These are phyloP conservation scores for Pyronema omphalodes DNA, from an alignment of 495 filamentous ascomycete species.

Conservation along the genomic window DNA sequence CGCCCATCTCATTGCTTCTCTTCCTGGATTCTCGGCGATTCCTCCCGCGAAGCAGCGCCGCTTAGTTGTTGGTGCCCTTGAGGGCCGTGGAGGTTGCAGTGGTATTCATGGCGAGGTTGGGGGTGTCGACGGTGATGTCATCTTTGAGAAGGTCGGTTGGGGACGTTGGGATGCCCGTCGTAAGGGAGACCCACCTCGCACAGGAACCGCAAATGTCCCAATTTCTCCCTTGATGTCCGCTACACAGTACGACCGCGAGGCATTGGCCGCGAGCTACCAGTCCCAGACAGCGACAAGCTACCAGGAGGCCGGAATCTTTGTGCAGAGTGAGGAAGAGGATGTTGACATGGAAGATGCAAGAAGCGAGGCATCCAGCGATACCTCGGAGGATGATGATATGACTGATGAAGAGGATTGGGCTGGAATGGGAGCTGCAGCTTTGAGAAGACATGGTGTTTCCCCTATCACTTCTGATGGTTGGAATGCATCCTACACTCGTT, in stretches of 20 bases:
- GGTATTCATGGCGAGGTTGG: constrained; percentile 28
- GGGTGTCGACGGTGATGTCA: constrained; percentile 56
- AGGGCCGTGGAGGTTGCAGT: constrained; percentile 23
- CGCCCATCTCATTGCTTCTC: constrained; percentile 75
- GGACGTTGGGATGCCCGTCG: constrained; percentile 80
- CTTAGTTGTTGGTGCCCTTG: constrained; percentile 24
- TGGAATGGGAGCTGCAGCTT: constrained; percentile 64
- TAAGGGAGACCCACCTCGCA: constrained; percentile 44
- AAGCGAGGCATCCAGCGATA: constrained; percentile 65
- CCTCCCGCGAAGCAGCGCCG: constrained; percentile 81
- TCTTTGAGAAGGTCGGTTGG: constrained; percentile 95
- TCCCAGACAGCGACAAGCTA: constrained; percentile 30
- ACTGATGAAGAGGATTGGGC: constrained; percentile 99
- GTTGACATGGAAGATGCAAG: constrained; percentile 67
- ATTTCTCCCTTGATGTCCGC: neutral
- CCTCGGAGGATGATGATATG: constrained; percentile 53
- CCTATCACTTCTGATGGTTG: constrained; percentile 22
- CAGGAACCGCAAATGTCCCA: neutral
- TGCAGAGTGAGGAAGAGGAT: constrained; percentile 41
- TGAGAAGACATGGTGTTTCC: constrained; percentile 33
- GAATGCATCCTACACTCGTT: constrained; percentile 9
- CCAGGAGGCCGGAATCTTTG: constrained; percentile 53
- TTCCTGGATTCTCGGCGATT: constrained; percentile 83
- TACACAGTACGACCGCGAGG: neutral
- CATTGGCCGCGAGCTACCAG: too few relatives aligned